Evolutionary conservation across 148 eudicot genomes (phyloP).

Genomic region (Silene conica): DNA sequence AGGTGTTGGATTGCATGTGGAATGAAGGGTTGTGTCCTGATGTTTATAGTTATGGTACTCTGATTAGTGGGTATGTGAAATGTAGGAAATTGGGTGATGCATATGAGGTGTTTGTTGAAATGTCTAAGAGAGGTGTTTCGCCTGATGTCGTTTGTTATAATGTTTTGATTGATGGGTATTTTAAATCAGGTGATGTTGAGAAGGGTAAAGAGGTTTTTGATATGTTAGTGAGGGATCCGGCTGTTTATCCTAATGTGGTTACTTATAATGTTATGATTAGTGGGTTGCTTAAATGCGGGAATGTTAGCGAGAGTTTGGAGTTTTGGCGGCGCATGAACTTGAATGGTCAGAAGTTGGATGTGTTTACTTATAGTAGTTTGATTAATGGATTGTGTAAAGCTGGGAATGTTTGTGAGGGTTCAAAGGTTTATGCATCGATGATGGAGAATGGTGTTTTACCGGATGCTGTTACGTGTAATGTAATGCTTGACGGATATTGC

Average conservation of each 20-base stretch:
- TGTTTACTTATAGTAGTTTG: constrained; percentile 66
- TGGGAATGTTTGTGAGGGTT: constrained; percentile 58
- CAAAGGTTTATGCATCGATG: constrained; percentile 51
- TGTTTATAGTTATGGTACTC: constrained; percentile 59
- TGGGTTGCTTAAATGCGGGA: constrained; percentile 68
- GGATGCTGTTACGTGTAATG: constrained; percentile 58
- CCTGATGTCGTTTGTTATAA: constrained; percentile 75
- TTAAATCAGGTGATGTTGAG: constrained; percentile 41
- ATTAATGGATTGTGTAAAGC: constrained; percentile 63
- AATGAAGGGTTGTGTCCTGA: constrained; percentile 44
- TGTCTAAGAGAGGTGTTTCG: constrained; percentile 52
- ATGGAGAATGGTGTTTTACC: constrained; percentile 45
- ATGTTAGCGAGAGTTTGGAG: constrained; percentile 43
- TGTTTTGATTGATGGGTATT: constrained; percentile 71
- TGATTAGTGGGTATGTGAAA: constrained; percentile 60
- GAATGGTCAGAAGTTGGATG: constrained; percentile 57
- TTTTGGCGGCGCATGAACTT: constrained; percentile 59
- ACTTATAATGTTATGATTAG: constrained; percentile 71
- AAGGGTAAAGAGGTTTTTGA: constrained; percentile 54
- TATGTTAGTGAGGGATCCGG: constrained; percentile 40
- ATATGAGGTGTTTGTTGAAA: constrained; percentile 63
- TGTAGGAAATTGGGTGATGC: constrained; percentile 43
- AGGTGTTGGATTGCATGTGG: constrained; percentile 54
- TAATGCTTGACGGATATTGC: constrained; percentile 70
- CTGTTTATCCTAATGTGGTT: constrained; percentile 58